Conservation (phyloP, 306 rosid genomes). For the Cucurbita argyrosperma region DNA sequence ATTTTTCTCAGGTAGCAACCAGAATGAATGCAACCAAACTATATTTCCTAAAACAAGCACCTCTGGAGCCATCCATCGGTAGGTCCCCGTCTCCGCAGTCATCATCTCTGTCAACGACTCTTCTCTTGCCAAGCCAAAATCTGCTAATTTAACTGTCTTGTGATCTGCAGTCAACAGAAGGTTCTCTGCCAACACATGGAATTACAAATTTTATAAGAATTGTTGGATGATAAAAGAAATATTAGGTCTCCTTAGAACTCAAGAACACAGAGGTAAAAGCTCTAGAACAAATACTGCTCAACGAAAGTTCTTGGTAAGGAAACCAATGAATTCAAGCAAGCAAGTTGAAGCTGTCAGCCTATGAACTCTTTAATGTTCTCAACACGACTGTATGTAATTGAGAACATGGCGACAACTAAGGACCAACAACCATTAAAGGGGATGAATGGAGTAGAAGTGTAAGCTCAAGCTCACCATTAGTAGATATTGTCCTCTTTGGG, state of each 20-base stretch:
- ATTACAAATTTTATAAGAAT: neutral
- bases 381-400: neutral
- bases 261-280: neutral
- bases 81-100: slow-evolving; percentile 95
- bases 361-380: neutral
- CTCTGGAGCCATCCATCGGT: slow-evolving; percentile 99
- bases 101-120: slow-evolving; percentile 91
- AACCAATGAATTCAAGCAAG: neutral
- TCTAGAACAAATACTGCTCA: neutral
- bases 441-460: neutral
- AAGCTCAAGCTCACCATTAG: no score
- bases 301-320: neutral
- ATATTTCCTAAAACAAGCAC: slow-evolving; percentile 19
- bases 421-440: neutral
- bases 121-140: slow-evolving; percentile 93
- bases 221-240: neutral
- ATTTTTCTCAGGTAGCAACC: neutral
- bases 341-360: neutral
- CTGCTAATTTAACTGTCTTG: slow-evolving; percentile 73
- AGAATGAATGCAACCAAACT: slow-evolving; percentile 3
- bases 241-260: neutral
- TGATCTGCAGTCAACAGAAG: slow-evolving; percentile 70
- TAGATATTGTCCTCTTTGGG: no score
- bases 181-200: slow-evolving; percentile 47
- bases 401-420: neutral